Percentiles rank a stretch among this genome's conserved stretches.
These are phyloP conservation scores for Pilaira anomala DNA, from an alignment of 192 early-diverging fungal species.

Conservation along the genomic window DNA sequence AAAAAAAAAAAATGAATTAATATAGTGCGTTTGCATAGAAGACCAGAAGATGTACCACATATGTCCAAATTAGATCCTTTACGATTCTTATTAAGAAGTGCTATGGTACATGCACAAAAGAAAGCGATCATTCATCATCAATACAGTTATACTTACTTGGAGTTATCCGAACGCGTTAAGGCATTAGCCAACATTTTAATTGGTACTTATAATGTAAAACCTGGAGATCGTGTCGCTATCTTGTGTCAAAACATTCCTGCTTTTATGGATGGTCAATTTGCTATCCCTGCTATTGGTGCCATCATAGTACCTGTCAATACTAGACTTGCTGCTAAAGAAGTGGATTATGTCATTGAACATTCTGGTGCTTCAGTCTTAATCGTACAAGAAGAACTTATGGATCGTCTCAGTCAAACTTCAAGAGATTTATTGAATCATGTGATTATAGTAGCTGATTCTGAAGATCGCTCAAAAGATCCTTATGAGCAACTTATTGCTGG, in stretches of 20 bases:
- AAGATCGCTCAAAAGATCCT: slow-evolving; percentile 36
- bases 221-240: slow-evolving; percentile 52
- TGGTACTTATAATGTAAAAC: slow-evolving; percentile 26
- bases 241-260: slow-evolving; percentile 54
- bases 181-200: slow-evolving; percentile 44
- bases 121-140: slow-evolving; percentile 44
- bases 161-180: slow-evolving; percentile 44
- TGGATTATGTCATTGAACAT: slow-evolving; percentile 55
- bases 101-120: slow-evolving; percentile 45
- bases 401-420: slow-evolving; percentile 24
- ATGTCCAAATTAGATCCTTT: slow-evolving; percentile 50
- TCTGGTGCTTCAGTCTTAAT: slow-evolving; percentile 48
- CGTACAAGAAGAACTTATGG: slow-evolving; percentile 43
- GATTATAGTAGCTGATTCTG: slow-evolving; percentile 16
- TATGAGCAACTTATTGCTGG: slow-evolving; percentile 47
- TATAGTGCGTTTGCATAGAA: slow-evolving; percentile 21
- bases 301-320: slow-evolving; percentile 58
- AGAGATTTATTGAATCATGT: background rate
- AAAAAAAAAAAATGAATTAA: no score
- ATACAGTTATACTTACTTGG: slow-evolving; percentile 40
- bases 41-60: slow-evolving; percentile 10
- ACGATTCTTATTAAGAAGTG: slow-evolving; percentile 49
- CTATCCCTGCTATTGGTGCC: slow-evolving; percentile 52
- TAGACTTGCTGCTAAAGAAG: slow-evolving; percentile 46
- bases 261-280: slow-evolving; percentile 60